phyloP scores from a whole-genome alignment of 1,139 yeast genomes.

The Sugiyamaella novakii region DNA sequence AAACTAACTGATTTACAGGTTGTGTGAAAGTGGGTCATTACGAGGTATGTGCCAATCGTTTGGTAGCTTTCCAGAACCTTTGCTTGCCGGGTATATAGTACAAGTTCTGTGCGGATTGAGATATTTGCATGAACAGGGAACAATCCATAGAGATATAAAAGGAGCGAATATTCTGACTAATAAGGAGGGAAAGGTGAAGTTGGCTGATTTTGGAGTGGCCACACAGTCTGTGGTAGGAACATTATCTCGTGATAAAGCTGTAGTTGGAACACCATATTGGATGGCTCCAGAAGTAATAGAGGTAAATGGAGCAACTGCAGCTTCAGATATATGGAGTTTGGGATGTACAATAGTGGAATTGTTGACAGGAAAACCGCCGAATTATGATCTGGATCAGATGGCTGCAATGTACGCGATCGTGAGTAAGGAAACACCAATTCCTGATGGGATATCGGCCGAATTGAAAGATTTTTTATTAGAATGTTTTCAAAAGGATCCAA shows the following conservation, averaged over 20 bases:
- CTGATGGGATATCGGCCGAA: conserved; percentile 55
- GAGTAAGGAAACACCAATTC: conserved; percentile 80
- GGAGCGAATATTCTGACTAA: conserved; percentile 74
- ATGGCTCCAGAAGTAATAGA: conserved; percentile 84
- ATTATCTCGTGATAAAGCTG: conserved; percentile 32
- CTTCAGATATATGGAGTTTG: conserved; percentile 75
- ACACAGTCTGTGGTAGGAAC: conserved; percentile 44
- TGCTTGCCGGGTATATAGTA: conserved; percentile 59
- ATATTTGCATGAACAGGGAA: conserved; percentile 70
- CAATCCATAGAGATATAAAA: conserved; percentile 76
- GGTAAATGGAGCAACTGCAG: conserved; percentile 83
- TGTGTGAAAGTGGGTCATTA: conserved; percentile 83
- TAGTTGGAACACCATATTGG: conserved; percentile 79
- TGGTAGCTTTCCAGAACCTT: conserved; percentile 58
- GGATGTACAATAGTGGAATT: conserved; percentile 93
- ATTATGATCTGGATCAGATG: conserved; percentile 77
- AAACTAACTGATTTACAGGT: conserved; percentile 37
- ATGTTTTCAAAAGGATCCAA: conserved; percentile 80
- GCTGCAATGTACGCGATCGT: conserved; percentile 93
- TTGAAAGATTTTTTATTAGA: conserved; percentile 62
- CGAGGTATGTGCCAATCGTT: conserved; percentile 62
- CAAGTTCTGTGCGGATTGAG: conserved; percentile 76
- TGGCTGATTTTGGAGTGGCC: conserved; percentile 83
- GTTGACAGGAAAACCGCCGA: conserved; percentile 86
- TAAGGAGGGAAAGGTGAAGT: conserved; percentile 60